Evolutionary conservation across 1,284 basidiomycete genomes (phyloP), one percentile per base, ranked within the genome.

Genomic region (Hemileia vastatrix): DNA sequence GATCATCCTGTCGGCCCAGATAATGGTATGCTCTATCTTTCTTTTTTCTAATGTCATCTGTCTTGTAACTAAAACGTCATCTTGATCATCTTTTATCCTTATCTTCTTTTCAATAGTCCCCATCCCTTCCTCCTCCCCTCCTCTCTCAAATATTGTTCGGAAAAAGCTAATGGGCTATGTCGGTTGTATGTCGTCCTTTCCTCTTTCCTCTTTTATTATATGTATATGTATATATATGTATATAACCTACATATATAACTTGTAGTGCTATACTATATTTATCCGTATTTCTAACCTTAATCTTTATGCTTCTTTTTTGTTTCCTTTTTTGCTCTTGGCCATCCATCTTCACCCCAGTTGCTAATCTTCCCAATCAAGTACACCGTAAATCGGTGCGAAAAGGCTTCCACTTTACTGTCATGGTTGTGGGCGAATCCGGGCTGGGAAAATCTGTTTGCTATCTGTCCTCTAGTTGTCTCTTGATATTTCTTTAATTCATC

Each of bases 371-470:
- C 64, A 95, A 96, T 82, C 92, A 96, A 78, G 90, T 95, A 53
- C 93, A 95, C 80, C 86, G 93, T 78, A 90, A 92, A 81, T 93
- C 90, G 73, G 87, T 94, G 40, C 77, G 78, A 57, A 93, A 92
- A 77, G 92, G 92, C 49, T 96, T 96, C 81, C 89, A 95, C 78
- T 96, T 97, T 79, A 91, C 89, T 51, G 81, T 84, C 66, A 93
- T 93, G 90, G 90, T 96, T 68, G 93, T 97, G 74, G 93, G 92
- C 92, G 93, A 97, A 80, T 95, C 92, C 56, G 93, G 93, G 60
- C 82, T 97, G 67, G 93, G 93, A 67, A 97, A 97, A 81, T 96
- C 93, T 27, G 58, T 55, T 44, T 6, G 21, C 19, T 24, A 23
- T 31, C 31, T 36, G 9, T 6, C 18, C 50, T n/a, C 15, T 18